Evolutionary conservation across 257 asterid species (phyloP), one percentile per base, ranked within the genome.

Genomic region (Echites panduratus): DNA sequence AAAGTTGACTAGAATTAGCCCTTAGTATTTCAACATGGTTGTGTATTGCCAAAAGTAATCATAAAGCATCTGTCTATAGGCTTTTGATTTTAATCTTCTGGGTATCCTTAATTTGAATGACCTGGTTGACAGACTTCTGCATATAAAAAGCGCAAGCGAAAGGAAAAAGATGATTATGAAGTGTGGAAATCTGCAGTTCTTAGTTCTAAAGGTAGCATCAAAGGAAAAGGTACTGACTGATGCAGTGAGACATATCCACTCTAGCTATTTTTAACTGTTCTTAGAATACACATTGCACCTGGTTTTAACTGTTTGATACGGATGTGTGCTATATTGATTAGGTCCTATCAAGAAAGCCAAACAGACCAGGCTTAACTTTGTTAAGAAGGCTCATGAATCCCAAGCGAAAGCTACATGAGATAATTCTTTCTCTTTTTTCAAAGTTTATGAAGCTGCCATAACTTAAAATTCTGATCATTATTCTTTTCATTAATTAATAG

Each of bases 101-200:
- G 48, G 38, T 17, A 29, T 35, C 69, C 69, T 38, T 17, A 11
- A 2, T 63, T 41, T 73, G 52, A 7, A 6, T 54, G 10, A 16
- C 70, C 70, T 70, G 24, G 47, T 69, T 9, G 82, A 84, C 93
- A 92, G 98, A 81, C 81, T 75, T 90, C 96, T 4, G 95, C 91
- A 27, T 80, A 86, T 83, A 89, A 83, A 88, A 92, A 90, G 80
- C 92, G 87, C 7, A 95, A 92, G 80, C 82, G 77, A 53, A 84
- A 75, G 81, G 90, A 91, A 16, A 75, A 81, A 41, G 74, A 62
- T 0, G 86, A 79, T 35, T 94, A 90, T 0, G 82, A 87, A 56
- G 89, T 81, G 29, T 92, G 97, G 98, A 95, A 85, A 82, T 87
- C 92, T 3, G 72, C 89, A 44, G 99, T 95, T 67, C 67, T 90